Conservation (phyloP, 768 basidiomycete species). For the Hericium erinaceus region DNA sequence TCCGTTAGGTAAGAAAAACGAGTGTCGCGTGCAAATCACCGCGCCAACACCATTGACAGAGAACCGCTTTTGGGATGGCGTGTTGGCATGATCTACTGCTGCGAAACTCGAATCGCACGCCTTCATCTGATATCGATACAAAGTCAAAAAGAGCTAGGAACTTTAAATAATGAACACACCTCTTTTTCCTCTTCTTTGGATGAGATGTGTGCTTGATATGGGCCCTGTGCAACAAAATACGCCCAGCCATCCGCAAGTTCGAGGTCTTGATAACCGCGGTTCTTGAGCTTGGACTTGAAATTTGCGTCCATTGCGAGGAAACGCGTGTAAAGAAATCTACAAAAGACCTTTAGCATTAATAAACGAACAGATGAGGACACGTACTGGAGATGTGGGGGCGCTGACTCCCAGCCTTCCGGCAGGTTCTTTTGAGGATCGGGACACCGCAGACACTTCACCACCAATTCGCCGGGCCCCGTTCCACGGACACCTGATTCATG, state of each 20-base stretch:
- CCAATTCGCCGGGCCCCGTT: not conserved
- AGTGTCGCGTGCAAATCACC: constrained; percentile 16
- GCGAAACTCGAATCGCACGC: too few species aligned
- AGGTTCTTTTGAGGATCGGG: not conserved
- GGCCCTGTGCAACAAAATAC: not conserved
- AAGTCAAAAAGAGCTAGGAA: too few species aligned
- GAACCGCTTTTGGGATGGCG: too few species aligned
- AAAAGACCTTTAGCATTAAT: not conserved
- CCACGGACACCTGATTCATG: not conserved
- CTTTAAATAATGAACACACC: too few species aligned
- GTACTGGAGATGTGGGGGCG: not conserved
- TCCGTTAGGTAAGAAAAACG: constrained; percentile 11
- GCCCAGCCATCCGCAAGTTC: not conserved
- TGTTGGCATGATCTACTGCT: too few species aligned
- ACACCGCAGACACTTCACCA: not conserved
- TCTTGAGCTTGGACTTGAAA: not conserved
- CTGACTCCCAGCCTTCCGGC: not conserved
- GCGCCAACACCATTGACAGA: too few species aligned
- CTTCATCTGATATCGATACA: too few species aligned
- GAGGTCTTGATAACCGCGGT: not conserved
- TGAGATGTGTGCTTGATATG: not conserved
- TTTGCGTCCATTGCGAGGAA: not conserved
- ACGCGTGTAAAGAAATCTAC: not conserved
- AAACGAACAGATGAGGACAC: not conserved
- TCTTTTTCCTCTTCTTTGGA: too few species aligned